Conservation (phyloP, 2,329 filamentous ascomycete species). For the Alternaria solani region DNA sequence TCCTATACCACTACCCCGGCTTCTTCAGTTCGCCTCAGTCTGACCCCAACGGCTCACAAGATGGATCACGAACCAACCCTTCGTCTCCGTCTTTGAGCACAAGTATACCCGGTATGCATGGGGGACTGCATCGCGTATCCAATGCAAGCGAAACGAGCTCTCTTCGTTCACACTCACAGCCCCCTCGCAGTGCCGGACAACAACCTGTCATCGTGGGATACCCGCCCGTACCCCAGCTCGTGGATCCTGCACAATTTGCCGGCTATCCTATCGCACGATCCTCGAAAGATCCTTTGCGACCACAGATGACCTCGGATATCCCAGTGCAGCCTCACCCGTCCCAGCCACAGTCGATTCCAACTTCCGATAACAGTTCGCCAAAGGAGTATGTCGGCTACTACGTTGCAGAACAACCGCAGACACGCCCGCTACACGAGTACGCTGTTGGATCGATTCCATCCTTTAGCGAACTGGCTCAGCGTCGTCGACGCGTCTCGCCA, state of each 20-base stretch:
- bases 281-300: conserved; percentile 37
- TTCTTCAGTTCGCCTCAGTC: conserved; percentile 52
- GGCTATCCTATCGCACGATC: conserved; percentile 48
- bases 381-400: conserved; percentile 63
- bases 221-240: conserved; percentile 44
- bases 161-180: conserved; percentile 60
- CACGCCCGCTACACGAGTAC: conserved; percentile 51
- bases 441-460: conserved; percentile 47
- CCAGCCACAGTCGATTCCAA: conserved; percentile 29
- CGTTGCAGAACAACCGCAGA: conserved; percentile 54
- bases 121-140: conserved; percentile 54
- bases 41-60: conserved; percentile 47
- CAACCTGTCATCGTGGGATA: conserved; percentile 53
- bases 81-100: conserved; percentile 58
- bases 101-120: conserved; percentile 54
- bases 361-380: conserved; percentile 49
- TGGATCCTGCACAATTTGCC: conserved; percentile 39
- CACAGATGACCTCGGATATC: conserved; percentile 29
- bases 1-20: conserved; percentile 58
- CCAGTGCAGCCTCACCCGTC: conserved; percentile 32
- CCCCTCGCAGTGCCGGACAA: conserved; percentile 54
- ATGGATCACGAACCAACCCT: conserved; percentile 58
- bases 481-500: conserved; percentile 53
- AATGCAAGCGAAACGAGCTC: conserved; percentile 55
- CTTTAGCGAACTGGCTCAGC: conserved; percentile 52